A percentile compares a stretch with the other conserved stretches of the same genome.
phyloP scores from a whole-genome alignment of 1,284 basidiomycete genomes.

The Boletus putidus region DNA sequence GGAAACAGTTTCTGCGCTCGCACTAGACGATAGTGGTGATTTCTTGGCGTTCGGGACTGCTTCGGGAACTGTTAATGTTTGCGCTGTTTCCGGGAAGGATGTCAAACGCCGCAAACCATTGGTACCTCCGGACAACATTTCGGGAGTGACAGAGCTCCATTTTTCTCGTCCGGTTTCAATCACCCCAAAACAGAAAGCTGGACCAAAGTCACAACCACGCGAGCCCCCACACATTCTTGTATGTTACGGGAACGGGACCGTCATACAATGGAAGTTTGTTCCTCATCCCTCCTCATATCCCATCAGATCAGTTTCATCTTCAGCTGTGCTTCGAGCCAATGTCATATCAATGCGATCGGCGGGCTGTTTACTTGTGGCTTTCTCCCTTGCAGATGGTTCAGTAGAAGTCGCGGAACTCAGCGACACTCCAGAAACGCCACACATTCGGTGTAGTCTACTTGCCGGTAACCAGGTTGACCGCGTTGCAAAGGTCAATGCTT shows the following conservation, averaged over 20 bases:
- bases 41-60: constrained; percentile 65
- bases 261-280: constrained; percentile 54
- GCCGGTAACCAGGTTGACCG: constrained; percentile 58
- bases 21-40: constrained; percentile 56
- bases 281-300: constrained; percentile 41
- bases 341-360: constrained; percentile 50
- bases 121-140: constrained; percentile 36
- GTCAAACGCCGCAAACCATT: constrained; percentile 48
- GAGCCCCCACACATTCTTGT: constrained; percentile 46
- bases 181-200: constrained; percentile 25
- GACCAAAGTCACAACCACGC: constrained; percentile 37
- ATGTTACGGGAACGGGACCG: constrained; percentile 58
- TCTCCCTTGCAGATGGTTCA: constrained; percentile 61
- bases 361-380: constrained; percentile 53
- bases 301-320: constrained; percentile 48
- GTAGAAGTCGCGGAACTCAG: constrained; percentile 59
- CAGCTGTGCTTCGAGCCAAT: constrained; percentile 48
- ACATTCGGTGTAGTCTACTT: constrained; percentile 49
- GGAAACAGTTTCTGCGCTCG: constrained; percentile 56
- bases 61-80: constrained; percentile 59
- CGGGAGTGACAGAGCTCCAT: constrained; percentile 40
- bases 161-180: constrained; percentile 32
- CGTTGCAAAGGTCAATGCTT: constrained; percentile 54
- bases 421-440: constrained; percentile 39
- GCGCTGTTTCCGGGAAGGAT: constrained; percentile 48